Conservation (phyloP, 108 stramenopile genomes). For the Thalassiosira profunda region DNA sequence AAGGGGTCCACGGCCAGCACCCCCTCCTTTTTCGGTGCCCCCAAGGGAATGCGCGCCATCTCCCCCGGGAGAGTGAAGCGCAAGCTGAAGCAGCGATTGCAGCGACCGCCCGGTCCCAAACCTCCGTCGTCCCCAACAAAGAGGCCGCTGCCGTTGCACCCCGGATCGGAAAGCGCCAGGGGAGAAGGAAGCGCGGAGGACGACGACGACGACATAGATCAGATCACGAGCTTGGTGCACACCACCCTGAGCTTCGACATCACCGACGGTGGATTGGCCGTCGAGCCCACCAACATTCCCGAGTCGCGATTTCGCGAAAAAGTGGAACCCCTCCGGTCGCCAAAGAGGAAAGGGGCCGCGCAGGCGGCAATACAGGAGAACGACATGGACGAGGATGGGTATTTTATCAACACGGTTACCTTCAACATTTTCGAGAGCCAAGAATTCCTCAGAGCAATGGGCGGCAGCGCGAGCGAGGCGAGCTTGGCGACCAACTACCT, state of each 20-base stretch:
- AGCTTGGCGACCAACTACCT: slow-evolving; percentile 35
- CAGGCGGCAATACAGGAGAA: background rate
- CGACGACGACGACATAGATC: slow-evolving; percentile 12
- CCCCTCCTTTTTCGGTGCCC: slow-evolving; percentile 5
- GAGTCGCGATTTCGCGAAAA: too few species aligned
- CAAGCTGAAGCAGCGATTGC: slow-evolving; percentile 17
- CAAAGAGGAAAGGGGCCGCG: background rate
- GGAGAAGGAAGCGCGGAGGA: background rate
- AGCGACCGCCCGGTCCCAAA: background rate
- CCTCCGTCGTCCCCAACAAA: background rate
- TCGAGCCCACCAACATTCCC: too few species aligned
- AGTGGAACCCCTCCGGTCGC: too few species aligned
- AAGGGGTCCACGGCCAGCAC: too few species aligned
- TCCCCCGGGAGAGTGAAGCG: slow-evolving; percentile 22
- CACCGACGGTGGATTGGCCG: background rate
- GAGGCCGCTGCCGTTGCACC: background rate
- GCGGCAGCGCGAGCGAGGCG: slow-evolving; percentile 36
- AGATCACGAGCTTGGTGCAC: slow-evolving; percentile 9
- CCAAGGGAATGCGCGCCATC: slow-evolving; percentile 14
- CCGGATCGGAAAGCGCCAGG: background rate
- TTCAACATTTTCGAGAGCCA: slow-evolving; percentile 37
- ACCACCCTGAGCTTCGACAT: slow-evolving; percentile 45
- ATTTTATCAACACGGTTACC: slow-evolving; percentile 18
- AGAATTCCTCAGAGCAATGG: slow-evolving; percentile 44
- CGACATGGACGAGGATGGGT: slow-evolving; percentile 25